Evolutionary conservation across 345 rosid genomes (phyloP).

Genomic region (Rhizophora apiculata): DNA sequence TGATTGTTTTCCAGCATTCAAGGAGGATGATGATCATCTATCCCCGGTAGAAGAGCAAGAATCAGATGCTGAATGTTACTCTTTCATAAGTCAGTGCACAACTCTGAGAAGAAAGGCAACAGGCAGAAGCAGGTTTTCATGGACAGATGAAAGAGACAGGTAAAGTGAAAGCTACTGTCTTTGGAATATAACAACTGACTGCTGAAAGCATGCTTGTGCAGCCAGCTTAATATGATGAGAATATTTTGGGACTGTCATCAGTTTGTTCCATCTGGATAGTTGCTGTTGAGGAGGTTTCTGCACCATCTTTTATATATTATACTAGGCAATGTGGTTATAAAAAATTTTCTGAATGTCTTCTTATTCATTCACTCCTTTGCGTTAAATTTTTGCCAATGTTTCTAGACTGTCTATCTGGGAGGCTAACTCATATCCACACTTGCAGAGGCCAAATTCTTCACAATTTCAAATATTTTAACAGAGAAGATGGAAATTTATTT

Average conservation of each 20-base stretch:
- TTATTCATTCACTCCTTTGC: background rate
- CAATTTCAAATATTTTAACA: background rate
- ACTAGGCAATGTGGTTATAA: no score
- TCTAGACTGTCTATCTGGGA: no score
- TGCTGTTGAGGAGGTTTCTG: background rate
- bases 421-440: no score
- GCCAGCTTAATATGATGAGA: background rate
- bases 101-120: constrained; percentile 43
- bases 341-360: background rate
- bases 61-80: constrained; percentile 39
- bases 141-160: constrained; percentile 97
- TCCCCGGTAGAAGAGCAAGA: constrained; percentile 36
- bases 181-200: constrained; percentile 5
- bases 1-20: constrained; percentile 25
- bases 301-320: no score
- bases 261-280: background rate
- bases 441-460: no score
- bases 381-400: no score
- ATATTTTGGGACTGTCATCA: background rate
- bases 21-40: constrained; percentile 32
- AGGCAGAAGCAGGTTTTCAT: constrained; percentile 55
- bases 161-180: constrained; percentile 22
- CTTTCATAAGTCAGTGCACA: constrained; percentile 37
- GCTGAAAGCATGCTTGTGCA: background rate
- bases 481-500: background rate